Evolutionary conservation across 208 protist species (phyloP).

Genomic region (Tetramitus jugosus): DNA sequence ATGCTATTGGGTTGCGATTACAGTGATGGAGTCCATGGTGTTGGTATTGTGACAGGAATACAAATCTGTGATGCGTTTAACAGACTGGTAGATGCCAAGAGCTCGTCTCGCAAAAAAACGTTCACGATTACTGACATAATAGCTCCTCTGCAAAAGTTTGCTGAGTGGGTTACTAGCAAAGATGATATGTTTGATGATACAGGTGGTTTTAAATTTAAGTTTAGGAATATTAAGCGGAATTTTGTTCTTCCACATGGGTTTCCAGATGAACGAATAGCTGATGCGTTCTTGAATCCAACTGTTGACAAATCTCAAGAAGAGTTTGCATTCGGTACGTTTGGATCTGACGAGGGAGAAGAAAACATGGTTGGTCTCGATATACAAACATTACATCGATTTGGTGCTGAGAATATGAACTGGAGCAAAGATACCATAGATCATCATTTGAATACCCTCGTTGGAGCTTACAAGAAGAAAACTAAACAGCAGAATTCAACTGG

Average conservation of each 20-base stretch:
- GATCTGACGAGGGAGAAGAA: too few relatives aligned
- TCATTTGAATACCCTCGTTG: too few relatives aligned
- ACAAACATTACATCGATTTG: too few relatives aligned
- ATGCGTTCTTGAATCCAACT: constrained; percentile 25
- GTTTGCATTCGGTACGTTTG: constrained; percentile 24
- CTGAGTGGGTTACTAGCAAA: neutral
- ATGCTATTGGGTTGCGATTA: constrained; percentile 89
- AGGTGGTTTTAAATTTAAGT: neutral
- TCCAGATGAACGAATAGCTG: constrained; percentile 24
- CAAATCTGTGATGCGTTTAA: constrained; percentile 40
- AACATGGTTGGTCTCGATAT: too few relatives aligned
- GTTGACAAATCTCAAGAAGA: constrained; percentile 26
- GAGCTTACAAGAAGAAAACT: too few relatives aligned
- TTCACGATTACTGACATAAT: neutral
- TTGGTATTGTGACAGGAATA: constrained; percentile 55
- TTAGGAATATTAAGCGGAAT: neutral
- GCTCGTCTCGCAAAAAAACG: neutral
- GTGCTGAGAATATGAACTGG: too few relatives aligned
- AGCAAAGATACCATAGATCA: too few relatives aligned
- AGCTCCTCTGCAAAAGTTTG: neutral
- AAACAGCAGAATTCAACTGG: too few relatives aligned
- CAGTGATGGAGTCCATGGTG: constrained; percentile 69
- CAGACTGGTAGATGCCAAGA: neutral
- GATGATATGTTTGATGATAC: neutral
- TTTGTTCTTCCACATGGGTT: constrained; percentile 11